Evolutionary conservation across 2,329 filamentous ascomycete genomes (phyloP).

Genomic region (Elsinoe perseae): DNA sequence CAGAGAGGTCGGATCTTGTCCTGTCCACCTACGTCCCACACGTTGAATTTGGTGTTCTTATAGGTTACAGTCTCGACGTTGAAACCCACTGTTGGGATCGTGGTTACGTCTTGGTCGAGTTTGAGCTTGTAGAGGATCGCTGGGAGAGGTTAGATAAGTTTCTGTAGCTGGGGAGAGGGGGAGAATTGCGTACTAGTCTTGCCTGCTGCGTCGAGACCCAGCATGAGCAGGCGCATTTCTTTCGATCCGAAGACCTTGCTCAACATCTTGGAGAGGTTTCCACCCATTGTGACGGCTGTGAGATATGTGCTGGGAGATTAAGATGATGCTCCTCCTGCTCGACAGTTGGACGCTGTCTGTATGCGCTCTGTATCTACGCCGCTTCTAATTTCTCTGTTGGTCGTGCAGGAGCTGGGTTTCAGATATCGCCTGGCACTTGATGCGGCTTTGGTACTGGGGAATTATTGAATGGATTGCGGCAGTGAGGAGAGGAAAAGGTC

Average conservation of each 20-base stretch:
- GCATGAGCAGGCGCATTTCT: conserved; percentile 97
- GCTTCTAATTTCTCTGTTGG: background rate
- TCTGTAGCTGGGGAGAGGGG: background rate
- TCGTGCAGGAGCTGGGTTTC: conserved; percentile 5
- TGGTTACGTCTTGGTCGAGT: conserved; percentile 98
- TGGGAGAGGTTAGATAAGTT: conserved; percentile 21
- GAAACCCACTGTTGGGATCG: conserved; percentile 98
- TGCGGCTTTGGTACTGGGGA: conserved; percentile 10
- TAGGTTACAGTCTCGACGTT: conserved; percentile 99
- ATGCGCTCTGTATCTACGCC: background rate
- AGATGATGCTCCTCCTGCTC: background rate
- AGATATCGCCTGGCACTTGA: conserved; percentile 4
- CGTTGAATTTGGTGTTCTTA: conserved; percentile 99
- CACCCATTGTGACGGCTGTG: conserved; percentile 63
- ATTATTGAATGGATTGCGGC: background rate
- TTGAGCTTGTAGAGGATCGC: conserved; percentile 99
- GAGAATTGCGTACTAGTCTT: conserved; percentile 64
- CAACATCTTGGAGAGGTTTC: conserved; percentile 87
- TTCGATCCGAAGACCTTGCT: conserved; percentile 98
- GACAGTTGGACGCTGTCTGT: background rate
- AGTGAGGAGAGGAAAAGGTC: conserved; percentile 1
- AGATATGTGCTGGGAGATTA: background rate
- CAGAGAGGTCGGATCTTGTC: conserved; percentile 98
- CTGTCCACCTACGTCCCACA: conserved; percentile 98
- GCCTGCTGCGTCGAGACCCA: conserved; percentile 92